Percentiles rank a stretch among this genome's conserved stretches.
Conservation (phyloP, 2,329 filamentous ascomycete genomes). For the Epichloe scottii region DNA sequence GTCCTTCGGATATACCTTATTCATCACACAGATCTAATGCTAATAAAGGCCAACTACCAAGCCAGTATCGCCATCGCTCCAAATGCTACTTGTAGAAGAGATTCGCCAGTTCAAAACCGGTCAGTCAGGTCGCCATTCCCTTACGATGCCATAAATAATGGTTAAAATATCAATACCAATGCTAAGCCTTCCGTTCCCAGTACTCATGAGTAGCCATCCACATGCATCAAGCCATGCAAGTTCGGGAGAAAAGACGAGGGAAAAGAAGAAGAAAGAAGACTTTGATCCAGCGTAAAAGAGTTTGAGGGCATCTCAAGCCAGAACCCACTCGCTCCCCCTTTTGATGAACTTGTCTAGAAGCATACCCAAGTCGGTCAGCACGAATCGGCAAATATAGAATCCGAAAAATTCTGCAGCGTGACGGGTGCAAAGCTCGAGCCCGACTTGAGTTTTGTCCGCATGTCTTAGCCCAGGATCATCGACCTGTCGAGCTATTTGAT, state of each 20-base stretch:
- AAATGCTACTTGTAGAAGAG: neutral
- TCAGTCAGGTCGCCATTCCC: neutral
- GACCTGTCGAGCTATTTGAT: constrained; percentile 91
- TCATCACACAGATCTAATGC: neutral
- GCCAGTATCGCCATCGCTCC: constrained; percentile 1
- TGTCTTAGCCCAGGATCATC: constrained; percentile 88
- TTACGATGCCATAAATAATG: neutral
- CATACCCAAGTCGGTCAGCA: constrained; percentile 69
- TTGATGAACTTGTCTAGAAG: constrained; percentile 97
- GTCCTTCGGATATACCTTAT: neutral
- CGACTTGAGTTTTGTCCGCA: constrained; percentile 87
- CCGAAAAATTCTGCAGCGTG: constrained; percentile 97
- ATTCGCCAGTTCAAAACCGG: neutral
- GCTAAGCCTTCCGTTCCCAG: neutral
- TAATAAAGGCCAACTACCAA: neutral
- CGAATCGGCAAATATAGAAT: constrained; percentile 92
- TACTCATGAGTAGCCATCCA: neutral
- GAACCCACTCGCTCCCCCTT: constrained; percentile 88
- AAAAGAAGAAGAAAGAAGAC: neutral
- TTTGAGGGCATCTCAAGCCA: constrained; percentile 4
- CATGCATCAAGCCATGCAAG: neutral
- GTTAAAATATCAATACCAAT: neutral
- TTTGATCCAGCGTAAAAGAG: neutral
- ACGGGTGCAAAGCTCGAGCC: constrained; percentile 81
- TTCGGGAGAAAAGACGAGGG: too few species aligned